phyloP scores from a whole-genome alignment of 1,284 basidiomycete species.

The Naganishia cerealis region DNA sequence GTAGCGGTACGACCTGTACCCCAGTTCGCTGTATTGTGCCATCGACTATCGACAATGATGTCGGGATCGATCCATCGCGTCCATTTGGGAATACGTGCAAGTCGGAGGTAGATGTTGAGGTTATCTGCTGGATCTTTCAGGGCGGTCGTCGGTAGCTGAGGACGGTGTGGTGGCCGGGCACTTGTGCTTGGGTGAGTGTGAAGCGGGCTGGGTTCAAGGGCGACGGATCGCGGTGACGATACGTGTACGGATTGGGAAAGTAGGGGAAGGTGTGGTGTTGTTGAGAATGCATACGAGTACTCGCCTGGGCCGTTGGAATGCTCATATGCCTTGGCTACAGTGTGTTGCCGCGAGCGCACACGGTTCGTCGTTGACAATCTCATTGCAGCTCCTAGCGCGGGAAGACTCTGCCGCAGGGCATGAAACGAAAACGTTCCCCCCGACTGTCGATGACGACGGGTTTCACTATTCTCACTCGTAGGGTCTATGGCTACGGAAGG shows the following conservation, averaged over 20 bases:
- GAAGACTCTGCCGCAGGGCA: constrained; percentile 10
- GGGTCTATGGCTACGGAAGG: neutral
- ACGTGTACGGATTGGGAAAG: too few species aligned
- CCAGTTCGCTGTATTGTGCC: constrained; percentile 38
- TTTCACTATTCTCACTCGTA: too few species aligned
- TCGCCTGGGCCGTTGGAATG: too few species aligned
- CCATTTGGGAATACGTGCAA: constrained; percentile 42
- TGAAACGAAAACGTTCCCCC: neutral
- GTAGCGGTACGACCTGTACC: constrained; percentile 40
- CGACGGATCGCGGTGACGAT: too few species aligned
- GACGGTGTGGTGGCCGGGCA: neutral
- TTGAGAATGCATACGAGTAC: too few species aligned
- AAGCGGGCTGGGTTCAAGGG: too few species aligned
- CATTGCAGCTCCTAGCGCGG: neutral
- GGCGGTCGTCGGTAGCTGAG: neutral
- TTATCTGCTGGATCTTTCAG: constrained; percentile 42
- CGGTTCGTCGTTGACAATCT: too few species aligned
- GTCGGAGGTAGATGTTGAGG: constrained; percentile 42
- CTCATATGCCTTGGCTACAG: too few species aligned
- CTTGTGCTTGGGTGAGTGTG: constrained; percentile 3
- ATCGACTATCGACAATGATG: constrained; percentile 22
- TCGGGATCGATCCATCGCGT: constrained; percentile 41
- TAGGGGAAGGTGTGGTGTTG: too few species aligned
- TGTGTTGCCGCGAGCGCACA: too few species aligned
- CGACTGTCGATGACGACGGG: too few species aligned